These are phyloP conservation scores for Exsudoporus frostii DNA, from an alignment of 768 basidiomycete species.

Conservation along the genomic window DNA sequence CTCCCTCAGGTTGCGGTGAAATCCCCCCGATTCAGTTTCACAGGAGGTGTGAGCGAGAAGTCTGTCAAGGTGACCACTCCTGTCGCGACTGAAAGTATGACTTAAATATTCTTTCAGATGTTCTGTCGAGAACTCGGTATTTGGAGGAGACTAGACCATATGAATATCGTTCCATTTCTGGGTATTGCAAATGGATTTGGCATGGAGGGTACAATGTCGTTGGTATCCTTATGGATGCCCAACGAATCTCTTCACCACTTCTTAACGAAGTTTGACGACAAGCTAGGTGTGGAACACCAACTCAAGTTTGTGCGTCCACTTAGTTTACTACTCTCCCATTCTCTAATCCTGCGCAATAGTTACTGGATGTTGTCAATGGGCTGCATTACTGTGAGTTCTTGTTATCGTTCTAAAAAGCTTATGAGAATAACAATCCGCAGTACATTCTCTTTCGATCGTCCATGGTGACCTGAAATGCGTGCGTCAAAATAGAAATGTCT, in stretches of 20 bases:
- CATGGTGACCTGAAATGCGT: conserved; percentile 21
- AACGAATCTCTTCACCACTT: conserved; percentile 25
- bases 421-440: not conserved
- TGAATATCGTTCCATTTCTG: conserved; percentile 27
- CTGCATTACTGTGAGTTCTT: conserved; percentile 9
- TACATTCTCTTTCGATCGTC: conserved; percentile 12
- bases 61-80: not conserved
- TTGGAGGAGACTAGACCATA: conserved; percentile 25
- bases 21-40: conserved; percentile 5
- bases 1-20: conserved; percentile 18
- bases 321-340: conserved; percentile 9
- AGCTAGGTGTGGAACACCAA: not conserved
- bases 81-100: not conserved
- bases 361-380: conserved; percentile 12
- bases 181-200: conserved; percentile 28
- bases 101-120: conserved; percentile 3
- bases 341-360: conserved; percentile 19
- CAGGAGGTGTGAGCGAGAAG: not conserved
- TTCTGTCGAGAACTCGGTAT: conserved; percentile 27
- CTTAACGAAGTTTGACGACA: not conserved
- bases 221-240: conserved; percentile 32
- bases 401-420: not conserved
- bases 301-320: conserved; percentile 16
- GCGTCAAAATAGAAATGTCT: not conserved
- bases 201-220: conserved; percentile 13